A percentile compares a stretch with the other conserved stretches of the same genome.
Conservation (phyloP, 768 basidiomycete species). For the Epithele typhae region DNA sequence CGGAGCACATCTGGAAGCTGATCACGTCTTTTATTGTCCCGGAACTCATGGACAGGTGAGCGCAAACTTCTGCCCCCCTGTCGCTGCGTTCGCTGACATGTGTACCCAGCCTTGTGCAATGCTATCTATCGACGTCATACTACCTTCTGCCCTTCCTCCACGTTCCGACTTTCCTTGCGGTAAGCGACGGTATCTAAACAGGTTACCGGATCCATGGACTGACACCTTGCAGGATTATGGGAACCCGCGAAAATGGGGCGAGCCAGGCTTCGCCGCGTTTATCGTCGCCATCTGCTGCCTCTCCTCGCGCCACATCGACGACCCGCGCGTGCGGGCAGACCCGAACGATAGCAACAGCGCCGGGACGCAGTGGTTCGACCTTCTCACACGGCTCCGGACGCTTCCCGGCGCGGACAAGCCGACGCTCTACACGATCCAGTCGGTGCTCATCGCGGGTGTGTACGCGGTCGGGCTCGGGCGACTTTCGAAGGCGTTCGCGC, state of each 20-base stretch:
- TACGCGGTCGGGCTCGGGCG: conserved; percentile 90
- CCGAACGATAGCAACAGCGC: conserved; percentile 82
- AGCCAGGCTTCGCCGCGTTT: conserved; percentile 91
- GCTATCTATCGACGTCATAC: conserved; percentile 88
- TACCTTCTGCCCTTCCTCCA: conserved; percentile 91
- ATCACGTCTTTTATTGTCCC: conserved; percentile 85
- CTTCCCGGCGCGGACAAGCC: conserved; percentile 85
- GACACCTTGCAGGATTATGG: conserved; percentile 68
- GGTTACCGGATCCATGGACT: conserved; percentile 3
- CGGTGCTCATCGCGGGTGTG: conserved; percentile 86
- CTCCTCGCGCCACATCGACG: conserved; percentile 89
- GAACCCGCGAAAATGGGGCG: conserved; percentile 92
- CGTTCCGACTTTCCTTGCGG: conserved; percentile 81
- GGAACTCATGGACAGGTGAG: conserved; percentile 95
- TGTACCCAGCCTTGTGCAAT: conserved; percentile 63
- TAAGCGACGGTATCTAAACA: conserved; percentile 28
- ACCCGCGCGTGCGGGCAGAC: conserved; percentile 81
- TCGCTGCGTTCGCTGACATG: conserved; percentile 13
- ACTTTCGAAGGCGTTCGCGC: conserved; percentile 79
- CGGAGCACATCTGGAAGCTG: conserved; percentile 82
- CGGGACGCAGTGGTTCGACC: conserved; percentile 88
- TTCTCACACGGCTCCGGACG: conserved; percentile 83
- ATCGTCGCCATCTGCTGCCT: conserved; percentile 92
- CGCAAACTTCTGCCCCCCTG: conserved; percentile 24
- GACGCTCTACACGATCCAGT: conserved; percentile 88